A percentile compares a stretch with the other conserved stretches of the same genome.
phyloP scores from a whole-genome alignment of 129 eudicot species.

The Ambrosia artemisiifolia region DNA sequence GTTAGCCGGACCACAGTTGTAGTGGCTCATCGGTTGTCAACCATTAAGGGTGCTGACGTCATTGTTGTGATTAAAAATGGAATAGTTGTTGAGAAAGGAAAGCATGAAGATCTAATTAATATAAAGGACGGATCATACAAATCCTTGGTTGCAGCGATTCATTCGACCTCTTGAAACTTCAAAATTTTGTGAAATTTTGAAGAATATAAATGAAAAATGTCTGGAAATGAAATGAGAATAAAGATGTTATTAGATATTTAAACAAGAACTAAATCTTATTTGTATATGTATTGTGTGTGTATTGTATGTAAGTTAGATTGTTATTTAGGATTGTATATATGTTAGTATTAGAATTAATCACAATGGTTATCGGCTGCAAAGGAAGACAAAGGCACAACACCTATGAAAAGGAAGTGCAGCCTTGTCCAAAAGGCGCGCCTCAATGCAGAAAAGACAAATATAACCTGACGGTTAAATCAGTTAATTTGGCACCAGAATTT shows the following conservation, averaged over 20 bases:
- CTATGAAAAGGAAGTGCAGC: too few relatives aligned
- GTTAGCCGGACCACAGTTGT: conserved; percentile 59
- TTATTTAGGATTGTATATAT: too few relatives aligned
- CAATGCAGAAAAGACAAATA: too few relatives aligned
- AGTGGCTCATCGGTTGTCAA: conserved; percentile 64
- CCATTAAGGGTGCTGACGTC: conserved; percentile 60
- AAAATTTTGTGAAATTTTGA: background rate
- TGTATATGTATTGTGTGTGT: too few relatives aligned
- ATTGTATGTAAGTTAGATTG: too few relatives aligned
- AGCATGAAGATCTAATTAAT: conserved; percentile 48
- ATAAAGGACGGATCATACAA: conserved; percentile 57
- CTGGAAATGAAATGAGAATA: background rate
- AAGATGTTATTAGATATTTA: background rate
- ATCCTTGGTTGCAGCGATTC: conserved; percentile 54
- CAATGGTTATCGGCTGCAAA: too few relatives aligned
- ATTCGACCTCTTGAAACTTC: conserved; percentile 23
- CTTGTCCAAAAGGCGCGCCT: too few relatives aligned
- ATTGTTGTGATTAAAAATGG: conserved; percentile 67
- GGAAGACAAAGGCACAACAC: too few relatives aligned
- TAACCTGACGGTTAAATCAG: too few relatives aligned
- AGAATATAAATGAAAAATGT: conserved; percentile 6
- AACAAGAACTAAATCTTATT: too few relatives aligned
- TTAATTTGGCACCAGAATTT: too few relatives aligned
- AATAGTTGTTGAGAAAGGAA: conserved; percentile 63
- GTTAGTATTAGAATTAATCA: too few relatives aligned